Conservation (phyloP, 2,329 filamentous ascomycete genomes). For the Fonsecaea monophora region DNA sequence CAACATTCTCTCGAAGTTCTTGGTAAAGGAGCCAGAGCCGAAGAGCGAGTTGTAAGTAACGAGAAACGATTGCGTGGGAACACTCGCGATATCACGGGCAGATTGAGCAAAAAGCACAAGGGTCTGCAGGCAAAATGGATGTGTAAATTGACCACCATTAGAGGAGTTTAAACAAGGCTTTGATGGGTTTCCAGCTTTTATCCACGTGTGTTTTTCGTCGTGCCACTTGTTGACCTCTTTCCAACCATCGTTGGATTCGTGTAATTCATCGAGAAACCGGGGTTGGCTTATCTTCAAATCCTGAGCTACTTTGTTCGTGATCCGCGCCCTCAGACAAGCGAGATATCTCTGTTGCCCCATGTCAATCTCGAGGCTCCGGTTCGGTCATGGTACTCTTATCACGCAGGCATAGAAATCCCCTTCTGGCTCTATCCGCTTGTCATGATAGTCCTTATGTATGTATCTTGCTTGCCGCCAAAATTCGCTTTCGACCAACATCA, state of each 20-base stretch:
- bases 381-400: background rate
- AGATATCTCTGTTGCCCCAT: background rate
- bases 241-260: background rate
- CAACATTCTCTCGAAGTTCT: constrained; percentile 85
- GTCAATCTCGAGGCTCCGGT: background rate
- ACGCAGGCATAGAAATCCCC: background rate
- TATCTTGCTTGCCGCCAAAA: too few relatives aligned
- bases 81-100: background rate
- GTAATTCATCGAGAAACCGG: background rate
- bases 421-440: background rate
- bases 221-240: background rate
- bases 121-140: constrained; percentile 4
- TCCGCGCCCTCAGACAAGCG: background rate
- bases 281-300: background rate
- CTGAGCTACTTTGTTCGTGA: background rate
- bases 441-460: background rate
- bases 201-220: background rate
- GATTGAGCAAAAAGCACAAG: background rate
- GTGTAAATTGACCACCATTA: constrained; percentile 12
- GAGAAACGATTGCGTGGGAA: constrained; percentile 1
- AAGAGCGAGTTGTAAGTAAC: constrained; percentile 69
- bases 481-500: constrained; percentile 4
- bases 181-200: background rate
- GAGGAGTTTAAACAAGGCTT: constrained; percentile 23
- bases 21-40: constrained; percentile 61